Evolutionary conservation across 2,329 filamentous ascomycete genomes (phyloP), one percentile per base, ranked within the genome.

Genomic region (Fusarium tjaetaba): DNA sequence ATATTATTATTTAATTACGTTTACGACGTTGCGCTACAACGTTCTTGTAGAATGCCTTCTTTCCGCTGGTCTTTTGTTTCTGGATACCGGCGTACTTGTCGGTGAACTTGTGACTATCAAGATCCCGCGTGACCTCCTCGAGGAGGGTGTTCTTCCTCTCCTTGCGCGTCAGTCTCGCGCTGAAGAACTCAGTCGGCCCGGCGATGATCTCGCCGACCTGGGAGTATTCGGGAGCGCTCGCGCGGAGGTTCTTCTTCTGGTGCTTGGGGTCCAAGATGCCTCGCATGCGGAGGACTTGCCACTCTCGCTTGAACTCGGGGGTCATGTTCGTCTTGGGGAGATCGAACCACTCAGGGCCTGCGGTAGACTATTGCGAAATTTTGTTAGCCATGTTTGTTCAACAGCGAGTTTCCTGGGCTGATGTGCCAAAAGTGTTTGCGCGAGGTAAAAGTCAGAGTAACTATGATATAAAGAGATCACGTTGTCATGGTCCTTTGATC

Each of bases 211-310:
- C 96, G 65, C 96, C 96, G 34, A 97, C 90, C 78, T 97, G 94
- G 26, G 93, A 97, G 80, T 93, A 98, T 70, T 94, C 91, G 2
- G 96, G 96, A 15, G 80, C 76, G 43, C 70, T 79, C 66, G 89
- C 87, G 80, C 93, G 95, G 62, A 90, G 88, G 58, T 96, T 92
- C 82, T 98, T 98, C 81, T 96, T 97, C 86, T 97, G 97, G 79
- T 96, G 93, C 81, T 98, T 96, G 2, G 95, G 92, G 75, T 98
- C 96, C 28, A 98, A 87, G 26, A 97, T 92, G 63, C 91, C 92
- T 81, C 96, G 91, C 92, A 98, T 96, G 74, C 94, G 92, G 67
- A 99, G 86, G 16, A 98, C 86, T 82, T 98, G 95, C 57, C 98
- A 86, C 80, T 99, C 96, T 76, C 94, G 89, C 83, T 95, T 97